Evolutionary conservation across 2,329 filamentous ascomycete genomes (phyloP), one percentile per base, ranked within the genome.

Genomic region (Stagonosporopsis tanaceti): DNA sequence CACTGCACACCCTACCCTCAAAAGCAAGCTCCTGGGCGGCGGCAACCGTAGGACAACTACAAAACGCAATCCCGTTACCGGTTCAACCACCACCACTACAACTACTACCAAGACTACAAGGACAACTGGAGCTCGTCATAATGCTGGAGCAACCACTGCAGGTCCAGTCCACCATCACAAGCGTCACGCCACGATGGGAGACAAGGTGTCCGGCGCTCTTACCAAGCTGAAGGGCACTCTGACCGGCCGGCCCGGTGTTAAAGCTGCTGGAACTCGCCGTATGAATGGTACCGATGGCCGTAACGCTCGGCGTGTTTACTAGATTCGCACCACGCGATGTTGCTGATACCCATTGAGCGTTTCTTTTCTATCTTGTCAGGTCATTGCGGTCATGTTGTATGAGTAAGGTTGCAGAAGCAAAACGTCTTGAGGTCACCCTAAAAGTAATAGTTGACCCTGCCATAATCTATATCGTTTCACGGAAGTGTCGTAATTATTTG

Each of bases 191-290:
- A 85, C 83, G 37, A 80, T 93, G 63, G 89, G 89, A 44, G 91
- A 94, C 79, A 94, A 93, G 78, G 83, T 94, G 66, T 88, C 85
- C 47, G 91, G 91, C 17, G 90, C 90, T 0, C 80, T 94, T 74
- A 82, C 91, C 79, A 91, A 85, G 80, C 76, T 94, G 62, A 87
- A 87, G 76, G 91, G 91, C 7, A 85, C 81, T 51, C 72, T 94
- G 55, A 93, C 88, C 1, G 77, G 85, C 45, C 82, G 87, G 38
- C 88, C 90, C 2, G 91, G 88, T 24, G 78, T 89, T 63, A 93
- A 93, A 87, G 89, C 89, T 73, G 89, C 89, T 65, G 89, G 89
- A 27, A 89, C 89, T 47, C 83, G 89, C 58, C 83, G 89, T 53
- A 91, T 91, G 88, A 85, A 86, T 65, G 89, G 89, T 38, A 92